Percentiles rank a stretch among this genome's conserved stretches.
These are phyloP conservation scores for Gastroboletus turbinatus DNA, from an alignment of 1,284 basidiomycete genomes.

Conservation along the genomic window DNA sequence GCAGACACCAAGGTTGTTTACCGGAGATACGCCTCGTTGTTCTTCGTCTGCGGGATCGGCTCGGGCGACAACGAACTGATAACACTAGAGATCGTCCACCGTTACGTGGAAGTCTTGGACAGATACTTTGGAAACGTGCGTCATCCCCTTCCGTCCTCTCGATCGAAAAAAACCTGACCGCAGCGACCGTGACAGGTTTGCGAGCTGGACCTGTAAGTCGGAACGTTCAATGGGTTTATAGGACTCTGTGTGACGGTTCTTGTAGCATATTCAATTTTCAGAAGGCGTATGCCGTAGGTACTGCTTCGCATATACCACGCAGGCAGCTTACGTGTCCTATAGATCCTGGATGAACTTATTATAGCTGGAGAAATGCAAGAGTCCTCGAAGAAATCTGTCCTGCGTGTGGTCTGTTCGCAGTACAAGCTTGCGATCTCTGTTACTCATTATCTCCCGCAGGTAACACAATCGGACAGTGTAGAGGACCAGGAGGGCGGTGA, in stretches of 20 bases:
- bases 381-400: constrained; percentile 96
- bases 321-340: constrained; percentile 10
- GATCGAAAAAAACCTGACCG: constrained; percentile 1
- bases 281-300: constrained; percentile 87
- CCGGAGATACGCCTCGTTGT: constrained; percentile 94
- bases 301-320: neutral
- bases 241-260: neutral
- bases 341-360: constrained; percentile 97
- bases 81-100: constrained; percentile 95
- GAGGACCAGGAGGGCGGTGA: constrained; percentile 82
- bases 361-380: constrained; percentile 98
- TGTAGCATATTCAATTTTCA: constrained; percentile 96
- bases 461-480: constrained; percentile 76
- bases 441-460: constrained; percentile 41
- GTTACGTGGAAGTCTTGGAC: constrained; percentile 98
- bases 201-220: constrained; percentile 85
- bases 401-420: constrained; percentile 67
- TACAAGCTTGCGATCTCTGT: neutral
- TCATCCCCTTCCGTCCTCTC: neutral
- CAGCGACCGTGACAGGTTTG: constrained; percentile 65
- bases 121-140: constrained; percentile 97
- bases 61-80: constrained; percentile 90
- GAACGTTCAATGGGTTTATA: neutral
- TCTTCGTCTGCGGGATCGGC: constrained; percentile 95
- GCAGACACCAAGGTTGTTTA: constrained; percentile 96